Base-by-base conservation (phyloP, 1,284 basidiomycete genomes). In the Termitomyces sp. region DNA sequence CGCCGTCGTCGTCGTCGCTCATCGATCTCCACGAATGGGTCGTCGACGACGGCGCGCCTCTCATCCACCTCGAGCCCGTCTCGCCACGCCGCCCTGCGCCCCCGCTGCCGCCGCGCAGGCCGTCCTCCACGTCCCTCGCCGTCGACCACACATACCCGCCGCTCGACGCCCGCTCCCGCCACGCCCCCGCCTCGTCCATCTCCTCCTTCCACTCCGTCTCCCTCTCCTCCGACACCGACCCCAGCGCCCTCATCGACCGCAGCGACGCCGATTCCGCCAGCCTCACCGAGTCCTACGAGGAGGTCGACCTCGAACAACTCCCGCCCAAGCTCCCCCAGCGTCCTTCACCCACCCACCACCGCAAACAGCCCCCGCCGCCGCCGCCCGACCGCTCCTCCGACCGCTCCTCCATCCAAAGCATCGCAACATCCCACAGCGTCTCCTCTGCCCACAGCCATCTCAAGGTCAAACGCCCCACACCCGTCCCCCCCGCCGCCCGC, bases 121-220 rank as follows among this genome's bases (percentile, higher is more conserved):
- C 80, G 1, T 85, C 86, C 1, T 72, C 73, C 51, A 66, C 69
- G 5, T 79, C 80, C 2, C 69, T 80, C 43, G 73, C 73, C 1
- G 74, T 80, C 8, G 79, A 83, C 53, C 60, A 62, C 61, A 78
- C 81, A 3, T 84, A 85, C 61, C 83, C 83, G 12, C 79, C 80
- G 5, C 61, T 70, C 56, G 64, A 68, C 65, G 58, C 64, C 64
- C 68, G 58, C 64, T 65, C 61, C 3, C 71, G 76, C 28, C 87
- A 90, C 66, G 79, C 72, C 2, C 79, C 79, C 1, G 79, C 78
- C 2, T 87, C 86, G 1, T 90, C 88, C 33, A 78, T 90, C 38
- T 88, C 88, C 5, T 90, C 88, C 17, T 88, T 90, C 58, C 87
- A 89, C 62, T 90, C 88, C 0, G 84, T 90, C 15, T 90, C 88